phyloP scores from a whole-genome alignment of 352 stramenopile species.

The Globisporangium spinosum region DNA sequence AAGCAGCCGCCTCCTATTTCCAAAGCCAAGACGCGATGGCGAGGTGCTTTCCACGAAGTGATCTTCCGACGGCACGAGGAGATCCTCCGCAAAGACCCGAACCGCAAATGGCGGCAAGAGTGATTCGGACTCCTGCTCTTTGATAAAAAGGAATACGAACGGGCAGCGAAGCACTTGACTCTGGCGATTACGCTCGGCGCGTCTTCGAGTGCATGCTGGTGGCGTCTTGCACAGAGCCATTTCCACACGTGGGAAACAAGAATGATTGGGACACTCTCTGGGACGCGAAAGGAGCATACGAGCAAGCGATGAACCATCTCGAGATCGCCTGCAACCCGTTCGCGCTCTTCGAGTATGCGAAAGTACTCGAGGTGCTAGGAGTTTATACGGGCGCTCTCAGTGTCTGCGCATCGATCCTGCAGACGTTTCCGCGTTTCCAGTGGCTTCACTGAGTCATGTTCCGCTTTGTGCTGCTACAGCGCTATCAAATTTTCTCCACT shows the following conservation, averaged over 20 bases:
- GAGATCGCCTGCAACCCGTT: conserved; percentile 48
- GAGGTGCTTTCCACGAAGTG: conserved; percentile 36
- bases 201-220: conserved; percentile 41
- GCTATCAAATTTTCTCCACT: conserved; percentile 42
- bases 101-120: conserved; percentile 64
- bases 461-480: conserved; percentile 53
- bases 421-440: conserved; percentile 53
- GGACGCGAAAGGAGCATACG: conserved; percentile 52
- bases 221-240: conserved; percentile 53
- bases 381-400: conserved; percentile 44
- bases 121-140: conserved; percentile 57
- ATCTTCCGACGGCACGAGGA: conserved; percentile 56
- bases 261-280: conserved; percentile 62
- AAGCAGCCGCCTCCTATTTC: background rate
- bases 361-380: conserved; percentile 46
- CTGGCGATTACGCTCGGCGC: conserved; percentile 49
- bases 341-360: conserved; percentile 47
- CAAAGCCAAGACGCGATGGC: conserved; percentile 29
- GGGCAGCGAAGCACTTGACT: conserved; percentile 40
- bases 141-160: conserved; percentile 31
- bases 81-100: conserved; percentile 51
- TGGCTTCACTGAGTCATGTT: conserved; percentile 35
- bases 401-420: conserved; percentile 43
- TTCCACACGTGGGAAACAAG: conserved; percentile 38
- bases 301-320: conserved; percentile 47